A percentile compares a stretch with the other conserved stretches of the same genome.
Conservation (phyloP, 306 rosid genomes). For the Sicyos edulis region DNA sequence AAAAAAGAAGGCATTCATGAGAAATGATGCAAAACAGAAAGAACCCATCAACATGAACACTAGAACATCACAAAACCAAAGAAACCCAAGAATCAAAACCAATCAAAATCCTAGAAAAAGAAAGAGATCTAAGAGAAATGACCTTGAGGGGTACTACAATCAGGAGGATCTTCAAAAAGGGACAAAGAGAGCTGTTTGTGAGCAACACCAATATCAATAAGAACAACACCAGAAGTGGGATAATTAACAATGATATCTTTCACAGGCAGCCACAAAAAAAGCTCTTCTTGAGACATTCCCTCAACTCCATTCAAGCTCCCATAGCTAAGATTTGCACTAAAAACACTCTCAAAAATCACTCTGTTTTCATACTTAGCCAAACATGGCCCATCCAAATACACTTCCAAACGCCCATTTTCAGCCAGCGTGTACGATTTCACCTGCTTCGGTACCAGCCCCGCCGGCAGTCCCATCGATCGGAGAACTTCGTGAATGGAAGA, state of each 20-base stretch:
- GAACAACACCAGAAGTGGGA: conserved; percentile 68
- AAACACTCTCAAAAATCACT: conserved; percentile 54
- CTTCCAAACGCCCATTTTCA: conserved; percentile 56
- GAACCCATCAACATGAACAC: background rate
- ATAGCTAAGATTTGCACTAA: conserved; percentile 73
- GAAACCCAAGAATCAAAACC: background rate
- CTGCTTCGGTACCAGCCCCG: conserved; percentile 72
- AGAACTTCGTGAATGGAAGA: conserved; percentile 69
- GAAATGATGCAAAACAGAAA: background rate
- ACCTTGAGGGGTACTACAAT: conserved; percentile 70
- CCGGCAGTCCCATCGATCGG: conserved; percentile 68
- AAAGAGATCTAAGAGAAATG: conserved; percentile 12
- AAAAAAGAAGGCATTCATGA: too few relatives aligned
- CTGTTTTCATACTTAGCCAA: conserved; percentile 69
- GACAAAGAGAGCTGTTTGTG: conserved; percentile 74
- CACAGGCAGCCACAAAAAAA: conserved; percentile 82
- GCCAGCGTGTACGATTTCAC: conserved; percentile 59
- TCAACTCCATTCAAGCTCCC: conserved; percentile 76
- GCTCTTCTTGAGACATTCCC: conserved; percentile 80
- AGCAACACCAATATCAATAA: conserved; percentile 83
- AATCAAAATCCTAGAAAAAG: background rate
- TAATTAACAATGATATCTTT: conserved; percentile 75
- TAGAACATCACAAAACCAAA: background rate
- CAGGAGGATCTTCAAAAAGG: conserved; percentile 86
- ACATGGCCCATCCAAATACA: conserved; percentile 70